A percentile compares a stretch with the other conserved stretches of the same genome.
phyloP scores from a whole-genome alignment of 352 stramenopile species.

The Globisporangium spinosum region DNA sequence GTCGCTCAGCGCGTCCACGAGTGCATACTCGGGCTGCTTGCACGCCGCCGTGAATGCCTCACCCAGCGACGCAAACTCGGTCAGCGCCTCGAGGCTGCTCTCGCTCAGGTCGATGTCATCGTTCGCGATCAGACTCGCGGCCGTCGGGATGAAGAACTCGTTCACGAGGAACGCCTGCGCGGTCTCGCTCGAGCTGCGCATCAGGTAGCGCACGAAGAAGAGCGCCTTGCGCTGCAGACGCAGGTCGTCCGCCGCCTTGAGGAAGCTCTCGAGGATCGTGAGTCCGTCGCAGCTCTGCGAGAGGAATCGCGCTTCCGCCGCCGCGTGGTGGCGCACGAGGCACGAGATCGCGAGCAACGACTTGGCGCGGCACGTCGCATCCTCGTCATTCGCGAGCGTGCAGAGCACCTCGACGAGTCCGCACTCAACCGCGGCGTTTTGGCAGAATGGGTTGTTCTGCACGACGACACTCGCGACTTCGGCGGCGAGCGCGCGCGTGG shows the following conservation, averaged over 20 bases:
- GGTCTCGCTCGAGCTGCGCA: constrained; percentile 53
- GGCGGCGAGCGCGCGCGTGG: constrained; percentile 59
- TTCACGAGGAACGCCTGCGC: constrained; percentile 41
- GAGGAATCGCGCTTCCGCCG: constrained; percentile 58
- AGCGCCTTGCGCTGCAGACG: constrained; percentile 79
- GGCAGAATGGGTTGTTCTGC: constrained; percentile 85
- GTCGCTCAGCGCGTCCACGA: constrained; percentile 45
- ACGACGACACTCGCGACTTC: constrained; percentile 81
- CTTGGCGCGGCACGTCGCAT: constrained; percentile 74
- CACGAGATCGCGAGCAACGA: constrained; percentile 80
- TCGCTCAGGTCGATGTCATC: constrained; percentile 83
- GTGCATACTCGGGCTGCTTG: constrained; percentile 41
- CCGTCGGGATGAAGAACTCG: constrained; percentile 46
- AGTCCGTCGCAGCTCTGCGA: constrained; percentile 54
- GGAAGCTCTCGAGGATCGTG: constrained; percentile 46
- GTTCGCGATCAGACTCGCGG: constrained; percentile 43
- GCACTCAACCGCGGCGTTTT: constrained; percentile 61
- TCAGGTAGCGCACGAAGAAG: constrained; percentile 82
- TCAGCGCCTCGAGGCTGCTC: constrained; percentile 62
- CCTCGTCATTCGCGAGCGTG: constrained; percentile 38
- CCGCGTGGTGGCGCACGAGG: constrained; percentile 68
- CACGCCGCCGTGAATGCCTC: constrained; percentile 55
- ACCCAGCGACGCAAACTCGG: constrained; percentile 61
- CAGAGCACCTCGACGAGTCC: constrained; percentile 71
- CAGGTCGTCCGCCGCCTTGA: constrained; percentile 45